phyloP scores from a whole-genome alignment of 768 basidiomycete species.

The Boletus rufocinnamomeus region DNA sequence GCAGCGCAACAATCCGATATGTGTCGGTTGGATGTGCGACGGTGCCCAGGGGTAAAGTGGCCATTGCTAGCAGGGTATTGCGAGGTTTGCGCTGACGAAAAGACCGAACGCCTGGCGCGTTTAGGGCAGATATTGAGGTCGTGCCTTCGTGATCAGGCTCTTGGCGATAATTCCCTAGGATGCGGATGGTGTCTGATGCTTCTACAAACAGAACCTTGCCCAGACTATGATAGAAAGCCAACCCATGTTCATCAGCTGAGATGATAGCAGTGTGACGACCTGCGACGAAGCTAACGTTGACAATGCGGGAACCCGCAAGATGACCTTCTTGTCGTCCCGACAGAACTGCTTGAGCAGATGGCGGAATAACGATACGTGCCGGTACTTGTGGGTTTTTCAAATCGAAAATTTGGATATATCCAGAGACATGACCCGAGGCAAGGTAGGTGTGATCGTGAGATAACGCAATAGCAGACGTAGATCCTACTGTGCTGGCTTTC shows the following conservation, averaged over 20 bases:
- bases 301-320: constrained; percentile 73
- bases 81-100: constrained; percentile 52
- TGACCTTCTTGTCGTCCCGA: constrained; percentile 87
- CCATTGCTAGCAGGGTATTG: constrained; percentile 75
- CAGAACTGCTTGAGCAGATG: constrained; percentile 63
- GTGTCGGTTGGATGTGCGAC: constrained; percentile 71
- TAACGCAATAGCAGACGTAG: constrained; percentile 86
- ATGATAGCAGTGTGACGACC: constrained; percentile 92
- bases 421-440: constrained; percentile 82
- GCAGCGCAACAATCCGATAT: constrained; percentile 78
- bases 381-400: constrained; percentile 68
- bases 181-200: constrained; percentile 89
- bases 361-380: constrained; percentile 70
- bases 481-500: constrained; percentile 61
- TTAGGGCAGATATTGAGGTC: constrained; percentile 18
- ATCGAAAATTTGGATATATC: constrained; percentile 86
- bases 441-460: constrained; percentile 94
- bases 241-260: constrained; percentile 84
- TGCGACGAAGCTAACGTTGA: constrained; percentile 84
- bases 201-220: constrained; percentile 95
- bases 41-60: constrained; percentile 80
- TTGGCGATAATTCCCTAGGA: constrained; percentile 88
- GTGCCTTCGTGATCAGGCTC: constrained; percentile 23
- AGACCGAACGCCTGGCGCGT: constrained; percentile 25
- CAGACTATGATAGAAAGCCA: constrained; percentile 93